A percentile compares a stretch with the other conserved stretches of the same genome.
These are phyloP conservation scores for Uronychia binucleata DNA, from an alignment of 73 alveolate genomes.

Conservation along the genomic window DNA sequence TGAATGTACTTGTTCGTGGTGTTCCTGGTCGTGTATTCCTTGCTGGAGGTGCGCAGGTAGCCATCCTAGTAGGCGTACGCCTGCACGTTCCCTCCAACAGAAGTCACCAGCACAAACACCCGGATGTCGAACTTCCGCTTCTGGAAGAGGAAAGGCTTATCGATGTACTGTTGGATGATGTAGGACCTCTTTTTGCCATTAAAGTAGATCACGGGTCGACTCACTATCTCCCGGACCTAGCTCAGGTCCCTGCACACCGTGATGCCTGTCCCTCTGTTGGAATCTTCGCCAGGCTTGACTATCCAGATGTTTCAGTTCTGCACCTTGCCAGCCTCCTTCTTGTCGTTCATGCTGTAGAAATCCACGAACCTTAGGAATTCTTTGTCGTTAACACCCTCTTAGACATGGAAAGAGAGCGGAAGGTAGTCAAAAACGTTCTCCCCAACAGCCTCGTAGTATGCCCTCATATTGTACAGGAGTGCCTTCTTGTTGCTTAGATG, in stretches of 20 bases:
- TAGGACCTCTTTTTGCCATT: constrained; percentile 6
- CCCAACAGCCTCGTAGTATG: constrained; percentile 34
- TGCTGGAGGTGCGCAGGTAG: constrained; percentile 70
- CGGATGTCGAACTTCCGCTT: constrained; percentile 75
- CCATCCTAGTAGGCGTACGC: constrained; percentile 77
- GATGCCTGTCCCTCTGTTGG: constrained; percentile 58
- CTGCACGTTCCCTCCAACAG: constrained; percentile 62
- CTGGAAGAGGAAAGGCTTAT: constrained; percentile 64
- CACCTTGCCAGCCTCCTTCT: not conserved
- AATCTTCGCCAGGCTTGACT: constrained; percentile 59
- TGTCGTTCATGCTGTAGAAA: constrained; percentile 8
- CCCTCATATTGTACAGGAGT: constrained; percentile 25
- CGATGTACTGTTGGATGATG: constrained; percentile 68
- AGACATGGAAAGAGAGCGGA: constrained; percentile 51
- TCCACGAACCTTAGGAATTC: constrained; percentile 19
- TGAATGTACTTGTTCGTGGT: constrained; percentile 69
- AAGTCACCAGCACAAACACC: constrained; percentile 61
- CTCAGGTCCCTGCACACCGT: constrained; percentile 25
- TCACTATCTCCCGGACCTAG: constrained; percentile 24
- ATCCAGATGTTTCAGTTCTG: constrained; percentile 76
- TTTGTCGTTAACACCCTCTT: constrained; percentile 18
- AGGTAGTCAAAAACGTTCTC: not conserved
- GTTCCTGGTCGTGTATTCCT: constrained; percentile 55
- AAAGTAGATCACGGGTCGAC: not conserved
- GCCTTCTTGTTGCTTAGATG: constrained; percentile 51